Conservation (phyloP, 768 basidiomycete genomes). For the Tulasnella sp. region DNA sequence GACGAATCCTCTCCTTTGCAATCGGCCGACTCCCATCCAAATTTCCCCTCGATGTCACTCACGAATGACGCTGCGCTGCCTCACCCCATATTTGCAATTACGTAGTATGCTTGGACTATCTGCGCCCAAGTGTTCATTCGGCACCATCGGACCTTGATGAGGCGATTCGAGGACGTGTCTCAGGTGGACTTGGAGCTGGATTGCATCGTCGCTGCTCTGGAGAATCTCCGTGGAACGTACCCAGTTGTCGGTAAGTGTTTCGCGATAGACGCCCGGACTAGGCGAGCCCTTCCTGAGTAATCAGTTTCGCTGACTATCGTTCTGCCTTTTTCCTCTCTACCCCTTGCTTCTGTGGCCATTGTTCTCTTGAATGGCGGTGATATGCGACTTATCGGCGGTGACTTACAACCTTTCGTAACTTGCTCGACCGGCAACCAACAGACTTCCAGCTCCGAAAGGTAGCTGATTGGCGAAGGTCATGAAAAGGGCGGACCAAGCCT, state of each 20-base stretch:
- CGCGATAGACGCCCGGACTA: not conserved
- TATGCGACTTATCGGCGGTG: conserved; percentile 5
- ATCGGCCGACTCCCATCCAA: not conserved
- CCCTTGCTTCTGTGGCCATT: not conserved
- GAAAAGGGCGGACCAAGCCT: not conserved
- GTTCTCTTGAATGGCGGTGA: not conserved
- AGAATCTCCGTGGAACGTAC: conserved; percentile 8
- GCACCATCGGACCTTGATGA: conserved; percentile 1
- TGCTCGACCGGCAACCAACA: not conserved
- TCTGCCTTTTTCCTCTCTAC: not conserved
- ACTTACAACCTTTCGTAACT: not conserved
- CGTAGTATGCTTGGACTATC: conserved; percentile 18
- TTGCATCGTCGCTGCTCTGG: not conserved
- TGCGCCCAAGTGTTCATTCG: conserved; percentile 17
- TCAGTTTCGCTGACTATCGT: not conserved
- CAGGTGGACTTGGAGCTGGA: conserved; percentile 14
- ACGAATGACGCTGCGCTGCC: not conserved
- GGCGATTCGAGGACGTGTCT: conserved; percentile 14
- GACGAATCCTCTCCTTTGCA: not conserved
- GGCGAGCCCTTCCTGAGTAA: not conserved
- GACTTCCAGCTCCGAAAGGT: conserved; percentile 19
- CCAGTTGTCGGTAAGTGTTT: conserved; percentile 15
- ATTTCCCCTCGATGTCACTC: not conserved
- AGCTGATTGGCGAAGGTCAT: conserved; percentile 15
- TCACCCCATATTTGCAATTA: not conserved